Evolutionary conservation across 2,329 filamentous ascomycete species (phyloP), one percentile per base, ranked within the genome.

Genomic region (Rachicladosporium sp.): DNA sequence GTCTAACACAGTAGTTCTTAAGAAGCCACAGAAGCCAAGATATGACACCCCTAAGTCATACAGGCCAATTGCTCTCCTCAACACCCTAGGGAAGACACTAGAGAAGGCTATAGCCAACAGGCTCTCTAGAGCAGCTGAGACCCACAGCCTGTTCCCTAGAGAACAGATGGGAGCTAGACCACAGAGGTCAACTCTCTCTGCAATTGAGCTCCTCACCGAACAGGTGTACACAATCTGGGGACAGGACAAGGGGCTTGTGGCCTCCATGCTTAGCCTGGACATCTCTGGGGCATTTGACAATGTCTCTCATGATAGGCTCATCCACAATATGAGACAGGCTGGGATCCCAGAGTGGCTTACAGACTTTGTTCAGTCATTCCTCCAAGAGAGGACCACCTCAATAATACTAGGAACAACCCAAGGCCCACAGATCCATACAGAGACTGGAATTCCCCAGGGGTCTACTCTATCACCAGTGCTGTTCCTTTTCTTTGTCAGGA

Each of bases 251-350:
- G 19, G 29, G 10, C 29, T 50, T 29, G 50, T 59, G 2, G 53
- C 46, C 11, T 57, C 50, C 19, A 42, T 61, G 9, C 50, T 59
- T 2, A 33, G 52, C 2, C 49, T 60, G 2, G 50, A 61, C 43
- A 43, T 60, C 12, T 52, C 49, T 2, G 50, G 53, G 10, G 57
- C 54, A 12, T 61, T 58, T 38, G 40, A 48, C 37, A 46, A 62
- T 7, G 58, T 66, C 10, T 60, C 45, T 15, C 61, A 60, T 41
- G 52, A 60, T 33, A 41, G 56, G 46, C 40, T 61, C 29, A 31
- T 61, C 30, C 45, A 57, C 34, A 58, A 59, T 37, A 50, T 64
- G 32, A 50, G 48, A 45, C 45, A 45, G 30, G 41, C 53, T 46
- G 45, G 52, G 12, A 55, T 60, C 40, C 55, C 48, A 11, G 42